Evolutionary conservation across 805 yeast genomes (phyloP).

Genomic region (Candida orba): DNA sequence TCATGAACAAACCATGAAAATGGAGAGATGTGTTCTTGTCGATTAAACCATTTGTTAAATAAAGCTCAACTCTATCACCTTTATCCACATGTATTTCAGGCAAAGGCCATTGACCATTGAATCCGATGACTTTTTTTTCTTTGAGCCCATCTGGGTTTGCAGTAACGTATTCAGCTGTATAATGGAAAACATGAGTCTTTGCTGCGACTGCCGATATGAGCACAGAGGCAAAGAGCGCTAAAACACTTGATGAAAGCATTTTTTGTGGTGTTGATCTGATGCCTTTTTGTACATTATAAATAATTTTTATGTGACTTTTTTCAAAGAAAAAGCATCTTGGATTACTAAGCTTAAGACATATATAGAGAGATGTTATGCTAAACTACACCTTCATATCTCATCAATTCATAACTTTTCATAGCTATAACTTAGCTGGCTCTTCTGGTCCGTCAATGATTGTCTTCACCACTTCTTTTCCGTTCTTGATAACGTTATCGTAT

Average conservation of each 20-base stretch:
- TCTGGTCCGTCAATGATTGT: slow-evolving; percentile 76
- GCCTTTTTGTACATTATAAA: too few relatives aligned
- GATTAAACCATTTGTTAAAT: slow-evolving; percentile 54
- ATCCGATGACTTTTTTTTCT: slow-evolving; percentile 53
- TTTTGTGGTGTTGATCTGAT: not conserved
- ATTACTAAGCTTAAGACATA: too few relatives aligned
- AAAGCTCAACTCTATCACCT: slow-evolving; percentile 55
- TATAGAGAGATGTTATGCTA: too few relatives aligned
- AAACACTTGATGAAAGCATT: not conserved
- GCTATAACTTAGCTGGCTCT: slow-evolving; percentile 3
- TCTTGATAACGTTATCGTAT: slow-evolving; percentile 54
- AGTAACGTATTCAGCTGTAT: slow-evolving; percentile 48
- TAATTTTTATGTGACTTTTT: too few relatives aligned
- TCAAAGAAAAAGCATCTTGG: too few relatives aligned
- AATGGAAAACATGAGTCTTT: slow-evolving; percentile 49
- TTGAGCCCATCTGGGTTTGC: slow-evolving; percentile 63
- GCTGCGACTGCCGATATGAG: slow-evolving; percentile 8
- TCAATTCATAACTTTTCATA: not conserved
- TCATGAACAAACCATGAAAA: slow-evolving; percentile 73
- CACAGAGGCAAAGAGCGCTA: slow-evolving; percentile 1
- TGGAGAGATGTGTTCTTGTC: slow-evolving; percentile 55
- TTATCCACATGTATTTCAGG: slow-evolving; percentile 59
- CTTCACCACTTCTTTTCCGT: slow-evolving; percentile 62
- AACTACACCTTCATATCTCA: not conserved
- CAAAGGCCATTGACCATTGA: slow-evolving; percentile 67